A percentile compares a stretch with the other conserved stretches of the same genome.
Conservation (phyloP, 805 yeast species). For the Candida stauntonica region DNA sequence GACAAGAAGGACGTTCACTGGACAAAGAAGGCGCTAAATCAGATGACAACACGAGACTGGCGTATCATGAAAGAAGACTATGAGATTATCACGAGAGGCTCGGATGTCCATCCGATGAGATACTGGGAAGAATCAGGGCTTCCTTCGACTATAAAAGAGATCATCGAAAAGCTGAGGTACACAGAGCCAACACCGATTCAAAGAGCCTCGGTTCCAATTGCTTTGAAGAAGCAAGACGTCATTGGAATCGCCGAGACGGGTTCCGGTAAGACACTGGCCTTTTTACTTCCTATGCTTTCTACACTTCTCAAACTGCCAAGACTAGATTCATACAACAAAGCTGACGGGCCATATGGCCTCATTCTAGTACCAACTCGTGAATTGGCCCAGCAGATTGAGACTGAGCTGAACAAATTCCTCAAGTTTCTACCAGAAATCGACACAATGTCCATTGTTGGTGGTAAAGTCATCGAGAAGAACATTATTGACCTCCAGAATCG, state of each 20-base stretch:
- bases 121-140: conserved; percentile 65
- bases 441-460: conserved; percentile 77
- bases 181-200: conserved; percentile 85
- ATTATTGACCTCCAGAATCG: conserved; percentile 45
- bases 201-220: conserved; percentile 78
- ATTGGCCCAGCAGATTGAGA: conserved; percentile 80
- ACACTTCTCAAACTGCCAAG: conserved; percentile 46
- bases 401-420: conserved; percentile 55
- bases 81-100: conserved; percentile 54
- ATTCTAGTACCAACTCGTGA: conserved; percentile 92
- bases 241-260: conserved; percentile 96
- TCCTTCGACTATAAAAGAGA: conserved; percentile 37
- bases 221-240: conserved; percentile 54
- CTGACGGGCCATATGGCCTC: conserved; percentile 69
- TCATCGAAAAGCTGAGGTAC: conserved; percentile 42
- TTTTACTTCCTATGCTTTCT: conserved; percentile 64
- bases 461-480: conserved; percentile 78
- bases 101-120: conserved; percentile 53
- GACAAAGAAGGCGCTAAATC: conserved; percentile 57
- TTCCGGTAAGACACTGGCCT: conserved; percentile 89
- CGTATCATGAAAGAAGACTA: conserved; percentile 77
- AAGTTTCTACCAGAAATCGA: conserved; percentile 36
- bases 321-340: conserved; percentile 40
- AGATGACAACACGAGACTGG: conserved; percentile 88
- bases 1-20: conserved; percentile 40